Base-by-base conservation (phyloP, 1,139 yeast species). In the Saccharomyces pastorianus region DNA sequence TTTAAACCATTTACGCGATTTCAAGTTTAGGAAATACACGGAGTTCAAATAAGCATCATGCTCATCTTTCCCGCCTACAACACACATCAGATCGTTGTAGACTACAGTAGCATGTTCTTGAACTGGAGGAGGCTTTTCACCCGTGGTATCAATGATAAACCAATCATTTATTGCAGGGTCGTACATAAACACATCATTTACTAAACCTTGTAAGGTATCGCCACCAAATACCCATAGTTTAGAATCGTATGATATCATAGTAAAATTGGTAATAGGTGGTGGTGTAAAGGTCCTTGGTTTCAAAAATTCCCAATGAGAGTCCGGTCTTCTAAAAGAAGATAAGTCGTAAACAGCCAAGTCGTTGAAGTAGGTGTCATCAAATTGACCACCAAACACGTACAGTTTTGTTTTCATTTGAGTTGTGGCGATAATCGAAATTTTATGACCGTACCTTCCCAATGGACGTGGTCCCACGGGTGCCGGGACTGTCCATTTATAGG, bases 171-270 rank as follows among this genome's bases (percentile, higher is more conserved):
- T 71, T 13, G 72, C 64, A 0, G 96, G 90, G 67, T 93, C 95
- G 71, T 80, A 93, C 63, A 85, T 77, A 84, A 95, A 90, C 50
- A 95, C 76, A 63, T 88, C 95, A 64, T 87, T 84, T 56, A 82
- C 82, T 61, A 93, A 81, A 53, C 80, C 79, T 59, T 80, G 83
- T 6, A 91, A 87, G 62, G 89, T 90, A 55, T 91, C 88, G 54
- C 95, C 96, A 56, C 99, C 99, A 65, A 96, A 96, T n/a, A 93
- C 75, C 75, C 86, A 93, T 56, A 93, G 75, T 67, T 86, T 85
- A 66, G 86, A 84, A 59, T 87, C 84, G 72, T 80, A 85, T 2
- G 95, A 81, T 26, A 86, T 81, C 85, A 91, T 88, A 6, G 96
- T 80, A 71, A 93, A 99, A 70, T 91, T 91, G 1, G 98, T 85